Conservation (phyloP, 495 filamentous ascomycete genomes). For the Penicillium antarcticum region DNA sequence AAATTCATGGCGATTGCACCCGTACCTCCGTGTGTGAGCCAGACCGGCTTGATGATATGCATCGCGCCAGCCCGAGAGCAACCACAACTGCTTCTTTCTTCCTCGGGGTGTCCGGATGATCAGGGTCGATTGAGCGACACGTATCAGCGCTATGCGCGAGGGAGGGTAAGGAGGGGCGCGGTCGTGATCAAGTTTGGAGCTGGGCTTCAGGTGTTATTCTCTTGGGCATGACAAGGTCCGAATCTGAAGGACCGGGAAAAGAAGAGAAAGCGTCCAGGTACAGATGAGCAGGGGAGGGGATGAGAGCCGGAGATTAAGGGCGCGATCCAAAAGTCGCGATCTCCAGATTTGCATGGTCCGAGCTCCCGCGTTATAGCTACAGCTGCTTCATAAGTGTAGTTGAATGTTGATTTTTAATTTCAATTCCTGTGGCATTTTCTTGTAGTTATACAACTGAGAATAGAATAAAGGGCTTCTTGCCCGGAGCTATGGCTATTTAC, state of each 20-base stretch:
- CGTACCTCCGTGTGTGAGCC: slow-evolving; percentile 87
- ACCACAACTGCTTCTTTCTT: slow-evolving; percentile 1
- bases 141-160: slow-evolving; percentile 1
- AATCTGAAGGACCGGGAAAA: not conserved
- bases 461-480: too few species aligned
- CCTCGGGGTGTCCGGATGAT: not conserved
- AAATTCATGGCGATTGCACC: slow-evolving; percentile 10
- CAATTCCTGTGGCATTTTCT: not conserved
- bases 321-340: slow-evolving; percentile 43
- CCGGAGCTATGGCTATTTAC: too few species aligned
- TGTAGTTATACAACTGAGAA: too few species aligned
- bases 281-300: slow-evolving; percentile 4
- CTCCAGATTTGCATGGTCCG: slow-evolving; percentile 38
- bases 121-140: not conserved
- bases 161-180: not conserved
- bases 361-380: slow-evolving; percentile 28
- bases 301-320: slow-evolving; percentile 15
- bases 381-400: not conserved
- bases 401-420: too few species aligned
- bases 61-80: slow-evolving; percentile 43
- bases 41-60: slow-evolving; percentile 90
- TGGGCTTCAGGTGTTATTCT: not conserved
- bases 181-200: not conserved
- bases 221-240: not conserved
- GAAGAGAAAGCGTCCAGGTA: not conserved